phyloP scores from a whole-genome alignment of 1,284 basidiomycete species.

The Boletus austroedulis region DNA sequence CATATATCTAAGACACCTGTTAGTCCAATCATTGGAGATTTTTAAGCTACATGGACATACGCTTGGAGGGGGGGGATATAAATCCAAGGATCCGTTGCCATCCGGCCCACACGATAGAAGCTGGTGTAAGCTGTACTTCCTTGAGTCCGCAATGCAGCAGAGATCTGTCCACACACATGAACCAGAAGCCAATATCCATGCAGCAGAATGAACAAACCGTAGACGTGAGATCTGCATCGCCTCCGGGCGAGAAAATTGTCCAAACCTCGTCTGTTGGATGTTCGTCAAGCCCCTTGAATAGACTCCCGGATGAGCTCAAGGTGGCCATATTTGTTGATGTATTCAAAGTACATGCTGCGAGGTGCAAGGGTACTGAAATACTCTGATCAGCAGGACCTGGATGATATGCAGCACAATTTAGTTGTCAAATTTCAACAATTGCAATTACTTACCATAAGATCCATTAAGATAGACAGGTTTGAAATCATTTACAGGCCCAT shows the following conservation, averaged over 20 bases:
- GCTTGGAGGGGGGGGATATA: background rate
- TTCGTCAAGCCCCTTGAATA: background rate
- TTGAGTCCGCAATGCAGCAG: background rate
- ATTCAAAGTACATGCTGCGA: background rate
- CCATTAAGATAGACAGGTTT: background rate
- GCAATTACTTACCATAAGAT: background rate
- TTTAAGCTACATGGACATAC: background rate
- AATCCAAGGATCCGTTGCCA: background rate
- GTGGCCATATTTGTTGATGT: background rate
- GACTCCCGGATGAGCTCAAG: background rate
- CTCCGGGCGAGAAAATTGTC: background rate
- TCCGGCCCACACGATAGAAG: background rate
- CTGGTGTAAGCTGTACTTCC: too few relatives aligned
- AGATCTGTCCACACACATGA: background rate
- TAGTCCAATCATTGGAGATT: too few relatives aligned
- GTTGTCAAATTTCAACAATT: background rate
- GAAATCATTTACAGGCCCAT: background rate
- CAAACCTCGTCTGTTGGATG: background rate
- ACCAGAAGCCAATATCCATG: background rate
- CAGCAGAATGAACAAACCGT: background rate
- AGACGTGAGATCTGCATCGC: background rate
- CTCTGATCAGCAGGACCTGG: background rate
- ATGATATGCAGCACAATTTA: background rate
- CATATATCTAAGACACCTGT: background rate
- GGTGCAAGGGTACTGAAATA: background rate